A percentile compares a stretch with the other conserved stretches of the same genome.
Evolutionary conservation across 140 eudicot genomes (phyloP).

Genomic region (Bidens hawaiensis): DNA sequence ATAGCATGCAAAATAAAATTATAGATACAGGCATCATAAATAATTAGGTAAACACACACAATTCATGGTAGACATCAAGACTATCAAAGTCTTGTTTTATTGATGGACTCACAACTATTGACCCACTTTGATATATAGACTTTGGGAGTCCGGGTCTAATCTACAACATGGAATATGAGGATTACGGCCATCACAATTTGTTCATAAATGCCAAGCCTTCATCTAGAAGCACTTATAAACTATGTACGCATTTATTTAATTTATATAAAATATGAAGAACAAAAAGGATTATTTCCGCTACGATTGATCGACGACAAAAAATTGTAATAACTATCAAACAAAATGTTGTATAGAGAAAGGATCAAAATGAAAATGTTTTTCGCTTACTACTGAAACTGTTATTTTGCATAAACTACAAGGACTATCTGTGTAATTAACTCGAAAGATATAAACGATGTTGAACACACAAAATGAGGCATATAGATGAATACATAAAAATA

Average conservation of each 20-base stretch:
- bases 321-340: too few species aligned
- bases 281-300: not conserved
- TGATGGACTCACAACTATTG: not conserved
- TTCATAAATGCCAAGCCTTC: not conserved
- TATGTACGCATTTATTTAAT: not conserved
- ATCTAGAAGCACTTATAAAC: constrained; percentile 9
- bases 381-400: too few species aligned
- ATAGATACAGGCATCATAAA: not conserved
- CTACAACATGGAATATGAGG: not conserved
- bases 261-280: not conserved
- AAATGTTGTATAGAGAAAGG: too few species aligned
- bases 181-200: not conserved
- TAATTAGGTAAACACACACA: not conserved
- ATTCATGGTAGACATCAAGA: not conserved
- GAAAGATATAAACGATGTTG: too few species aligned
- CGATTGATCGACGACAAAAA: too few species aligned
- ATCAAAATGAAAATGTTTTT: too few species aligned
- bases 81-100: constrained; percentile 8
- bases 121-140: not conserved
- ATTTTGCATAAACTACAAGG: too few species aligned
- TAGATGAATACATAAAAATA: too few species aligned
- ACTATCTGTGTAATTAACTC: too few species aligned
- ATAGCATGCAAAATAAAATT: too few species aligned
- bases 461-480: too few species aligned
- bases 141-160: not conserved